Evolutionary conservation across 495 filamentous ascomycete species (phyloP).

Genomic region (Oidiodendron maius): DNA sequence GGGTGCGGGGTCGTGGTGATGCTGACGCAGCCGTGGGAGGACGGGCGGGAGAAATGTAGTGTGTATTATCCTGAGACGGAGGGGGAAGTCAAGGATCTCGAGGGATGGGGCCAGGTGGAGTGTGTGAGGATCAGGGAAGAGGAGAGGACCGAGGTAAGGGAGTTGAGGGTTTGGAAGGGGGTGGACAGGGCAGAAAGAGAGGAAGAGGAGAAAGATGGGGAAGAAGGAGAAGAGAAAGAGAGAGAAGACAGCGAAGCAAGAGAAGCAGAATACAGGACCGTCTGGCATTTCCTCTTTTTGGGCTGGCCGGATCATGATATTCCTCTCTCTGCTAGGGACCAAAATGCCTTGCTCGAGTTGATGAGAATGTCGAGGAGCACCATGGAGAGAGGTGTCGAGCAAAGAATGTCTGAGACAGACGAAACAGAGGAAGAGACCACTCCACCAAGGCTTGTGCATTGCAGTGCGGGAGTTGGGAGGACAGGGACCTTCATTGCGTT

Average conservation of each 20-base stretch:
- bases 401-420: constrained; percentile 47
- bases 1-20: constrained; percentile 79
- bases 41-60: constrained; percentile 73
- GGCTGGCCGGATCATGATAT: constrained; percentile 93
- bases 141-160: constrained; percentile 46
- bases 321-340: constrained; percentile 64
- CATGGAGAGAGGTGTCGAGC: too few species aligned
- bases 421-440: constrained; percentile 48
- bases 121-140: constrained; percentile 30
- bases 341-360: constrained; percentile 68
- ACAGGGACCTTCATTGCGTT: constrained; percentile 92
- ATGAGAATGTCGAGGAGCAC: constrained; percentile 44
- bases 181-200: constrained; percentile 17
- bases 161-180: constrained; percentile 29
- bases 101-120: constrained; percentile 44
- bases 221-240: constrained; percentile 38
- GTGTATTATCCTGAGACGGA: constrained; percentile 72
- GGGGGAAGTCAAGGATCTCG: constrained; percentile 43
- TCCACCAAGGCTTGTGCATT: constrained; percentile 88
- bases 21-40: constrained; percentile 84
- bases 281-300: constrained; percentile 85
- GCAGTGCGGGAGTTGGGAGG: constrained; percentile 86
- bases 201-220: not conserved
- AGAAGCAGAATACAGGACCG: constrained; percentile 46
- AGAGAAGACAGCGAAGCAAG: constrained; percentile 34